Conservation (phyloP, 768 basidiomycete genomes). For the Tricholoma furcatifolium region DNA sequence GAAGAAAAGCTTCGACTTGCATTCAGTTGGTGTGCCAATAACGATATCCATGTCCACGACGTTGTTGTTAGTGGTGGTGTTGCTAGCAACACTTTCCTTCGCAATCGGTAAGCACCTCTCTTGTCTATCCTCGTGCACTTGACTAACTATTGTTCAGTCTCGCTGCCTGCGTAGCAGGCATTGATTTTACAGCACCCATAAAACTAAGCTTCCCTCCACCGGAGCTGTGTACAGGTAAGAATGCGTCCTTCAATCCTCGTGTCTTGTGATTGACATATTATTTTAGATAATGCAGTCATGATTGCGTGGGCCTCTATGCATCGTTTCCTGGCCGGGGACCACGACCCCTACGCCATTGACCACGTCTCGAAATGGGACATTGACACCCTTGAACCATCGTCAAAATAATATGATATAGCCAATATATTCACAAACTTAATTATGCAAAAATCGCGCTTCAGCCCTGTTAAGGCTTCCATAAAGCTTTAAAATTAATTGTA, state of each 20-base stretch:
- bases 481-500: no score
- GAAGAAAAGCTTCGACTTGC: conserved; percentile 69
- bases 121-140: not conserved
- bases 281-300: conserved; percentile 93
- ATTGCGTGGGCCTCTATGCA: conserved; percentile 91
- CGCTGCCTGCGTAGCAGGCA: conserved; percentile 24
- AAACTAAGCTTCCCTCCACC: conserved; percentile 73
- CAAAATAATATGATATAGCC: not conserved
- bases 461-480: no score
- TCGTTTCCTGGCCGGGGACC: conserved; percentile 63
- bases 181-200: conserved; percentile 28
- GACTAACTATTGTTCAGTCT: conserved; percentile 24
- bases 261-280: not conserved
- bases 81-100: conserved; percentile 77
- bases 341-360: conserved; percentile 60
- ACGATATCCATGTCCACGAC: conserved; percentile 46
- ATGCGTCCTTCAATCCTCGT: not conserved
- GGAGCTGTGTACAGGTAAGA: conserved; percentile 74
- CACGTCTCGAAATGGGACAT: conserved; percentile 78
- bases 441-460: no score
- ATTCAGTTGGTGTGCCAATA: conserved; percentile 38
- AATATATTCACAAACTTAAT: not conserved
- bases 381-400: conserved; percentile 42
- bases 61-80: conserved; percentile 93
- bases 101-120: conserved; percentile 49